phyloP scores from a whole-genome alignment of 495 filamentous ascomycete genomes.

The Paragyromitra xinjiangensis region DNA sequence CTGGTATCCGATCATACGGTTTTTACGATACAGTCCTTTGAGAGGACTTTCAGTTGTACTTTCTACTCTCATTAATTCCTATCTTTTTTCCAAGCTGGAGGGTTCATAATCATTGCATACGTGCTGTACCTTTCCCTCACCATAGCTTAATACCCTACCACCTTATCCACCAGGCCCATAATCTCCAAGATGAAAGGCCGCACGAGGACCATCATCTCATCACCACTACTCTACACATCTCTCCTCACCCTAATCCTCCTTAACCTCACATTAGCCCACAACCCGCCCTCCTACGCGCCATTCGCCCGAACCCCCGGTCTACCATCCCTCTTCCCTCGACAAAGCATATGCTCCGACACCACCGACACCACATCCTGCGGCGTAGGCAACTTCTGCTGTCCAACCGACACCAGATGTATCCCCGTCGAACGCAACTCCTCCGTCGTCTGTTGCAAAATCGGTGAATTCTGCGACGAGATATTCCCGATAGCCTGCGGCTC shows the following conservation, averaged over 20 bases:
- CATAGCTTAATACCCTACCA: conserved; percentile 6
- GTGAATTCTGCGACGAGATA: conserved; percentile 54
- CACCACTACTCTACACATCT: conserved; percentile 9
- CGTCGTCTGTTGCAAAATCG: conserved; percentile 53
- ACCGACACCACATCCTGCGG: conserved; percentile 21
- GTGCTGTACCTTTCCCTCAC: conserved; percentile 1
- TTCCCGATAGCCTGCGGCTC: conserved; percentile 47
- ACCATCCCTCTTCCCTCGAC: conserved; percentile 42
- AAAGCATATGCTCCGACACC: conserved; percentile 19
- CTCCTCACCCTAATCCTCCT: not conserved
- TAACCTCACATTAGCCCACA: conserved; percentile 3
- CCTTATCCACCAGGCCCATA: not conserved
- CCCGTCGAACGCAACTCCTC: conserved; percentile 48
- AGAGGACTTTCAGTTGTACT: conserved; percentile 14
- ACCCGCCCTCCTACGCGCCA: not conserved
- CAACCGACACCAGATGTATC: conserved; percentile 50
- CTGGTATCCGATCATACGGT: conserved; percentile 4
- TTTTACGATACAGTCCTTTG: conserved; percentile 18
- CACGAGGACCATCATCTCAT: not conserved
- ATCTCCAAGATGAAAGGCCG: conserved; percentile 29
- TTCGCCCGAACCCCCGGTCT: not conserved
- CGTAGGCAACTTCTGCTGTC: conserved; percentile 50
- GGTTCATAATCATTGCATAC: conserved; percentile 8
- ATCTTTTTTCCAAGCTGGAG: conserved; percentile 1
- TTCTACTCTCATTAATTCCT: conserved; percentile 15